Evolutionary conservation across 805 yeast genomes (phyloP), one percentile per base, ranked within the genome.

Genomic region (Candida nanaspora): DNA sequence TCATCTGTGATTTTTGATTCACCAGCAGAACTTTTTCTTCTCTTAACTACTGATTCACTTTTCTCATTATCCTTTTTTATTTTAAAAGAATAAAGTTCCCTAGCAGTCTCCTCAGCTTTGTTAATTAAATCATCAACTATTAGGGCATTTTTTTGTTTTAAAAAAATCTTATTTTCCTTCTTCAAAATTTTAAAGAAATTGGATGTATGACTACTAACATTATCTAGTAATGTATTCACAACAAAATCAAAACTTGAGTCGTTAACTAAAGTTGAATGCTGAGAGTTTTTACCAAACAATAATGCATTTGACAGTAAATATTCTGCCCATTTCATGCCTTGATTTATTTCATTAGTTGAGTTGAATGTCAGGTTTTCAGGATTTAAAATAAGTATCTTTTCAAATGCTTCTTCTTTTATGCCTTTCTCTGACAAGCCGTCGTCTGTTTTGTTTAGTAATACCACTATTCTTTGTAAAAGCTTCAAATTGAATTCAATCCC

Each of bases 291-390:
- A 13, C 45, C 41, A 38, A 53, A 55, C 10, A 32, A 44, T 8
- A 53, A 38, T 15, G 23, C 30, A 28, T 51, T 46, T 1, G 40
- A 26, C 3, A 56, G 14, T 0, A 59, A 40, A 31, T 55, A 60
- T 29, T 49, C 50, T 16, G 57, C 37, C 57, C 66, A 54, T 15
- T 48, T 47, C 7, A 43, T 10, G 7, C 44, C 47, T 41, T 57
- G 60, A 6, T 31, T 18, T 8, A 39, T 5, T 19, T 47, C 45
- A 10, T 22, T 38, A 15, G 21, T 22, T 16, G 33, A 33, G 21
- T 43, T 26, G 7, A 48, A n/a, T 23, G 31, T 18, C 20, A 36
- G 31, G 6, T 9, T 16, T 15, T 34, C 20, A 22, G 25, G 38
- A n/a, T 20, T 28, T 38, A 46, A 19, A 15, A 40, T 22, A 4